These are phyloP conservation scores for Podaxis mareebaensis DNA, from an alignment of 768 basidiomycete genomes.

Conservation along the genomic window DNA sequence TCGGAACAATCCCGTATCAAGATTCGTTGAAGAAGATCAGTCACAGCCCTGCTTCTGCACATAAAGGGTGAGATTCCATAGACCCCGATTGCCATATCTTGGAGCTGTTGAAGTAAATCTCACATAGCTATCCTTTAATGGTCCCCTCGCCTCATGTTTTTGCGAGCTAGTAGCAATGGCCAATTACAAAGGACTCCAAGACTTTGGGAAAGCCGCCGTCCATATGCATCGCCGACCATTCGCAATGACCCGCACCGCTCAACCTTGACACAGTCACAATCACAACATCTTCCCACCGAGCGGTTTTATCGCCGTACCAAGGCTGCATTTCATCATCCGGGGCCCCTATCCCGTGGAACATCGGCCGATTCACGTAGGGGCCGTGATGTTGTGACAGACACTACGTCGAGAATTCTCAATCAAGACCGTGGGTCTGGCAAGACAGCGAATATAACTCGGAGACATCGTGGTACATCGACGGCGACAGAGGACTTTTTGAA, in stretches of 20 bases:
- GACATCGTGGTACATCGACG: slow-evolving; percentile 3
- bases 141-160: not conserved
- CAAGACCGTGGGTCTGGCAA: slow-evolving; percentile 6
- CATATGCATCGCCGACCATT: not conserved
- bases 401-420: slow-evolving; percentile 3
- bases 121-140: not conserved
- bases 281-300: slow-evolving; percentile 12
- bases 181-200: not conserved
- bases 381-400: slow-evolving; percentile 15
- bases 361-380: not conserved
- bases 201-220: not conserved
- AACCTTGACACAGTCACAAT: slow-evolving; percentile 8
- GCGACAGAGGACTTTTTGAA: not conserved
- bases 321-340: slow-evolving; percentile 9
- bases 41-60: slow-evolving; percentile 17
- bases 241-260: not conserved
- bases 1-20: slow-evolving; percentile 16
- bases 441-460: not conserved
- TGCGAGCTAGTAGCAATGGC: not conserved
- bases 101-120: slow-evolving; percentile 8
- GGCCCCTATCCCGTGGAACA: slow-evolving; percentile 12
- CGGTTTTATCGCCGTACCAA: slow-evolving; percentile 6
- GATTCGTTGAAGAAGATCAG: slow-evolving; percentile 18
- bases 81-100: not conserved
- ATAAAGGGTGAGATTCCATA: slow-evolving; percentile 15